Base-by-base conservation (phyloP, 257 asterid species). In the Capsicum chinense region DNA sequence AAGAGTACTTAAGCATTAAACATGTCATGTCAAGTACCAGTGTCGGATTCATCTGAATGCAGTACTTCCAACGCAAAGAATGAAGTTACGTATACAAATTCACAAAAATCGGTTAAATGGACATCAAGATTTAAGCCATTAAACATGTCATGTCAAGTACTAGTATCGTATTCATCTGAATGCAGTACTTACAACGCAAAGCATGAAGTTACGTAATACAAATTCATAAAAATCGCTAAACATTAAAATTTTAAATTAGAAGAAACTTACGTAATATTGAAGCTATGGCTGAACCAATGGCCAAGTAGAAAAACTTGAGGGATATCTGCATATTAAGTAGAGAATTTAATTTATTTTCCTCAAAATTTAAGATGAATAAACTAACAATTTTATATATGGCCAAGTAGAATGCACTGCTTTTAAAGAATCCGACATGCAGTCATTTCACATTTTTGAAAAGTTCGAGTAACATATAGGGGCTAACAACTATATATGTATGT, bases 191-290 rank as follows among this genome's bases (percentile, higher is more conserved):
- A 15, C 14, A 3, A 68, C 0, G 7, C 4, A 39, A 7, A 68
- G 2, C 52, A 68, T 37, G 37, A 39, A 39, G 15, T 68, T 39
- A 35, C 39, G 5, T 15, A 5, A 26, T 68, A 11, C 8, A 15
- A 7, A 15, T 7, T 3, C 52, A 15, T 1, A 15, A 5, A 68
- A 68, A 68, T 26, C 33, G 33, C 33, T 26, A 26, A 26, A 26
- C 33, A 26, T 26, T 26, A 26, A 26, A 39, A 39, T 39, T 4
- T 39, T 39, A 39, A 39, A 39, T 39, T 39, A 3, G 44, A 39
- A 39, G 44, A 39, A 14, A 80, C 93, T 84, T 79, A 91, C 92
- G 93, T 39, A 88, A 56, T 56, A 88, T 52, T 54, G 92, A 91
- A 42, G 91, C 88, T n/a, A 86, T 71, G 42, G 87, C 89, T 52